Conservation (phyloP, 2,329 filamentous ascomycete genomes). For the Cladosporium sp. region DNA sequence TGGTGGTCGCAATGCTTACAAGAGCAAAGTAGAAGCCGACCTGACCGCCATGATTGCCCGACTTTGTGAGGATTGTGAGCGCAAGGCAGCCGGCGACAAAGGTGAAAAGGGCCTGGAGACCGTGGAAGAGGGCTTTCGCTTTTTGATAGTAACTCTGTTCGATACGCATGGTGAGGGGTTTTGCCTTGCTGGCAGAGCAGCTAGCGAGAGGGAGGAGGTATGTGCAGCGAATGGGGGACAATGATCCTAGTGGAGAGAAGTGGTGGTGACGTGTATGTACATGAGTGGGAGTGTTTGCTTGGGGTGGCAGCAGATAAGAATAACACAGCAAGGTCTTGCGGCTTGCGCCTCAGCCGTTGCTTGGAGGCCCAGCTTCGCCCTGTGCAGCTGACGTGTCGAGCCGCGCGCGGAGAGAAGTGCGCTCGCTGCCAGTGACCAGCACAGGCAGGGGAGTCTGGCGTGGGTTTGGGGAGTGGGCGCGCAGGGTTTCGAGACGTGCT, state of each 20-base stretch:
- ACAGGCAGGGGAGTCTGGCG: neutral
- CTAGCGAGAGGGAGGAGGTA: neutral
- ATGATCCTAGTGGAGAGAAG: neutral
- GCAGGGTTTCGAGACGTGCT: constrained; percentile 5
- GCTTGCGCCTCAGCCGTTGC: constrained; percentile 2
- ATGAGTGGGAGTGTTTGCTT: neutral
- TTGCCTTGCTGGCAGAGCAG: constrained; percentile 1
- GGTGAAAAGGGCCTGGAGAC: constrained; percentile 51
- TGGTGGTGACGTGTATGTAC: neutral
- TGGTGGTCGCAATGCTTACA: constrained; percentile 37
- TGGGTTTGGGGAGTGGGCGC: neutral
- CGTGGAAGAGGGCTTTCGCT: constrained; percentile 54
- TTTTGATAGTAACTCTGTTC: constrained; percentile 48
- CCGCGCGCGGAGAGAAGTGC: neutral
- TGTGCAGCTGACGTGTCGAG: constrained; percentile 7
- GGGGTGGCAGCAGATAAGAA: neutral
- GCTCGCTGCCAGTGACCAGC: no score
- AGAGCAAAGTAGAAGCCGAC: constrained; percentile 55
- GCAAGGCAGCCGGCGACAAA: constrained; percentile 57
- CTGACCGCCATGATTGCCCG: constrained; percentile 50
- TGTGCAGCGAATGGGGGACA: neutral
- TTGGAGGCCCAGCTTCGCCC: neutral
- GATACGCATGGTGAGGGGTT: constrained; percentile 36
- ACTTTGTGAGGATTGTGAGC: constrained; percentile 55
- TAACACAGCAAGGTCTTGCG: neutral